Evolutionary conservation across 495 filamentous ascomycete genomes (phyloP).

Genomic region (Penicillium verhagenii): DNA sequence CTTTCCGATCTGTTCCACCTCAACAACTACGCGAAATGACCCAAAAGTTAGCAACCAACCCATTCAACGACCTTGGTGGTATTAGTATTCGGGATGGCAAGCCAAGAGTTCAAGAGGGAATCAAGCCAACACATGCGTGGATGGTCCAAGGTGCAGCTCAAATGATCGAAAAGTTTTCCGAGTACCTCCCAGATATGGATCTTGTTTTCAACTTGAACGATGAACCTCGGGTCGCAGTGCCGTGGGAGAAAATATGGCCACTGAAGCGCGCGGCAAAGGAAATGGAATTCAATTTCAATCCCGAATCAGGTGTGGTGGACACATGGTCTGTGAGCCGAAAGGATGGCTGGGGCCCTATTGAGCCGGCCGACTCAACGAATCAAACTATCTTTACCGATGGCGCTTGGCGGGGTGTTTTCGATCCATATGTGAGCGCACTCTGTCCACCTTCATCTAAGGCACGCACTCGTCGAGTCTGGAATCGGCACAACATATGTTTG

Average conservation of each 20-base stretch:
- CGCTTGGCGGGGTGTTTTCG: conserved; percentile 43
- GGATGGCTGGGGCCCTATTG: conserved; percentile 41
- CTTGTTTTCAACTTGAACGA: conserved; percentile 78
- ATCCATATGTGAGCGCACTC: conserved; percentile 46
- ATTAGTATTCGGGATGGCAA: conserved; percentile 49
- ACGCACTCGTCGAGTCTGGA: conserved; percentile 46
- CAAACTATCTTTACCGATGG: conserved; percentile 51
- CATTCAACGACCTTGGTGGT: conserved; percentile 49
- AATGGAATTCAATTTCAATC: conserved; percentile 20
- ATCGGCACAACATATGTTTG: conserved; percentile 55
- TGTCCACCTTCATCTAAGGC: conserved; percentile 60
- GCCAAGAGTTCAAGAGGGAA: conserved; percentile 40
- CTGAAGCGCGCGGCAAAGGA: conserved; percentile 37
- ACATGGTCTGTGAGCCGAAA: conserved; percentile 39
- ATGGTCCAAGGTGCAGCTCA: conserved; percentile 57
- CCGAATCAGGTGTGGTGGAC: conserved; percentile 20
- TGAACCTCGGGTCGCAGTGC: conserved; percentile 71
- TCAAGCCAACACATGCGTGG: conserved; percentile 53
- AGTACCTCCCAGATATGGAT: conserved; percentile 76
- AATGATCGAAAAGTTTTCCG: conserved; percentile 66
- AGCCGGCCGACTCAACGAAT: conserved; percentile 41
- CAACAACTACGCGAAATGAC: conserved; percentile 53
- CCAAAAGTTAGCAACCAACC: conserved; percentile 43
- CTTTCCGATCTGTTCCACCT: conserved; percentile 71
- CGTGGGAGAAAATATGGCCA: conserved; percentile 55